Evolutionary conservation across 2,329 filamentous ascomycete genomes (phyloP).

Genomic region (Periconia digitata): DNA sequence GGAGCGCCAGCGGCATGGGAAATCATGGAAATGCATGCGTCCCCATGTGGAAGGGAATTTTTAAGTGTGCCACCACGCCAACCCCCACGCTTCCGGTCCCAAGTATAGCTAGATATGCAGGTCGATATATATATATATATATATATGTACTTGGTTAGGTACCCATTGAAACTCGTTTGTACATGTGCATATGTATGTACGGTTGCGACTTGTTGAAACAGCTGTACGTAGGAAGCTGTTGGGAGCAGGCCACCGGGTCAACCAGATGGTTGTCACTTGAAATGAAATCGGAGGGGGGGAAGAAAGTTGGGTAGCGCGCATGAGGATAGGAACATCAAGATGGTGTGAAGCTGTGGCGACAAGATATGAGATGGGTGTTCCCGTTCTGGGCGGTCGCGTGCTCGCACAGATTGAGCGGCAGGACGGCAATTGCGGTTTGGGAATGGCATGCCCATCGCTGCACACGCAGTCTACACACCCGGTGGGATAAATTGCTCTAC

Average conservation of each 20-base stretch:
- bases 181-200: too few relatives aligned
- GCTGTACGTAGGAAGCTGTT: constrained; percentile 1
- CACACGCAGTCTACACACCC: not conserved
- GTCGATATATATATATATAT: not conserved
- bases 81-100: not conserved
- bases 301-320: not conserved
- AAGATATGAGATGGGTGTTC: too few relatives aligned
- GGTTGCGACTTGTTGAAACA: not conserved
- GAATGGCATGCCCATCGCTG: not conserved
- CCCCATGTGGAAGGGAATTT: too few relatives aligned
- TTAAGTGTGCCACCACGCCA: too few relatives aligned
- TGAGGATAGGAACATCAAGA: too few relatives aligned
- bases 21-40: too few relatives aligned
- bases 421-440: not conserved
- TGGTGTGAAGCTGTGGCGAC: too few relatives aligned
- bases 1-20: too few relatives aligned
- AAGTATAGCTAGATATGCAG: not conserved
- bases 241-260: not conserved
- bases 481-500: not conserved
- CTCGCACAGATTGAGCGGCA: not conserved
- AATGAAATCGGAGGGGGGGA: not conserved
- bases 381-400: not conserved
- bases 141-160: too few relatives aligned
- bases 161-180: too few relatives aligned
- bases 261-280: not conserved